Percentiles rank a stretch among this genome's conserved stretches.
These are phyloP conservation scores for Rutstroemia sp. DNA, from an alignment of 2,329 filamentous ascomycete species.

Conservation along the genomic window DNA sequence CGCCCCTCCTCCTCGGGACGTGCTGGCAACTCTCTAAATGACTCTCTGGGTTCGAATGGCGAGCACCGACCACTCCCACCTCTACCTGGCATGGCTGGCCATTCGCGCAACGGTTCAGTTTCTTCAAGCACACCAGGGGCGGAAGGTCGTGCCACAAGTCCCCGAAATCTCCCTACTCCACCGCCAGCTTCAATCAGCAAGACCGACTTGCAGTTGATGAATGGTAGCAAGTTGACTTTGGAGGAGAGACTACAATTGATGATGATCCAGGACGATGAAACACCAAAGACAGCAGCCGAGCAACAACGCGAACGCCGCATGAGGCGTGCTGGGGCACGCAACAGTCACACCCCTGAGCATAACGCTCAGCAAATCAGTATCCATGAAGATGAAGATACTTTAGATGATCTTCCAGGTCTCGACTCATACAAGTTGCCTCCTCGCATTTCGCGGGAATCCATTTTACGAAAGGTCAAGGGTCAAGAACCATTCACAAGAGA, in stretches of 20 bases:
- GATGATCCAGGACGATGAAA: conserved; percentile 68
- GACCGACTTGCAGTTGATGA: conserved; percentile 70
- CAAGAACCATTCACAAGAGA: conserved; percentile 44
- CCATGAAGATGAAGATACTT: conserved; percentile 51
- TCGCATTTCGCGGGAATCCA: conserved; percentile 88
- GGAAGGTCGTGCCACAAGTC: conserved; percentile 61
- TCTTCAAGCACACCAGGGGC: conserved; percentile 55
- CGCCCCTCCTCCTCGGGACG: conserved; percentile 32
- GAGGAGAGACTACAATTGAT: conserved; percentile 83
- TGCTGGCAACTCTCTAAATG: conserved; percentile 54
- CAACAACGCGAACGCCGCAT: conserved; percentile 63
- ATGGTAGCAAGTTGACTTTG: conserved; percentile 68
- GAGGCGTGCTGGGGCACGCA: conserved; percentile 49
- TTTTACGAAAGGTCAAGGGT: conserved; percentile 78
- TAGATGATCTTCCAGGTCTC: conserved; percentile 52
- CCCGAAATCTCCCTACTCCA: conserved; percentile 64
- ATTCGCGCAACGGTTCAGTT: conserved; percentile 36
- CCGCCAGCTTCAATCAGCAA: conserved; percentile 66
- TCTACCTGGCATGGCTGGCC: conserved; percentile 56
- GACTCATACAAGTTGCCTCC: conserved; percentile 60
- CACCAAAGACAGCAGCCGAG: conserved; percentile 50
- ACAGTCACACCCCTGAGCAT: conserved; percentile 30
- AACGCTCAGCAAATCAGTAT: conserved; percentile 27
- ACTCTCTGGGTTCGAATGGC: conserved; percentile 69
- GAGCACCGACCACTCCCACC: conserved; percentile 83